Evolutionary conservation across 2,329 filamentous ascomycete species (phyloP), one percentile per base, ranked within the genome.

Genomic region (Aspergillus transmontanensis): DNA sequence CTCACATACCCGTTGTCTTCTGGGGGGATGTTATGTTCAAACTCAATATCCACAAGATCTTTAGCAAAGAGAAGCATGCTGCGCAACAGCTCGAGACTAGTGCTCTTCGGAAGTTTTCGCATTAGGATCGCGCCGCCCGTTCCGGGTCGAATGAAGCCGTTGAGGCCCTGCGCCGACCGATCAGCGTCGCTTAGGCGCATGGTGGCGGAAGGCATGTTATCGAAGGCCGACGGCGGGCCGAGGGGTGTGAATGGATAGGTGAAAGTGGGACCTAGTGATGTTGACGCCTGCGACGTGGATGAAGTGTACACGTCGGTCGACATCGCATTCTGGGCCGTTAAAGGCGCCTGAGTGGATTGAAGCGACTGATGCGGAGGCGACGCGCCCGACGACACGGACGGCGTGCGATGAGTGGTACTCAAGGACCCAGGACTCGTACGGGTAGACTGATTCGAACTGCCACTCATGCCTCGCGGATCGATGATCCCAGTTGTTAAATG

Each of bases 61-160:
- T 87, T 86, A 23, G 87, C 86, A 69, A 90, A 89, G n/a, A 89
- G 80, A 6, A 90, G 79, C 80, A 90, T 87, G 73, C 85, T 87
- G 67, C 84, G 83, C 61, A 90, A 80, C 21, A 84, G 81, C 66
- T 89, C 87, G 57, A 81, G 76, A 70, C 83, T 86, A 50, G 84
- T 88, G 72, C 83, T 87, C 63, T 80, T 82, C 4, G 87, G 86
- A 16, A 90, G 79, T 68, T 84, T 86, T 71, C 86, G 86, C 78
- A 90, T 81, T 60, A 87, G 75, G 64, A 90, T 81, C 53, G 80
- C 76, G 53, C 78, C 75, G 58, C 72, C 74, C 23, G 70, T 73
- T 51, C 62, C 67, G n/a, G 68, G 64, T 58, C 72, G 72, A 57
- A 69, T 69, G 48, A 77, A 72, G 67, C 75, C 74, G 64, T 77